These are phyloP conservation scores for Puccinia coronata DNA, from an alignment of 1,284 basidiomycete species.

Conservation along the genomic window DNA sequence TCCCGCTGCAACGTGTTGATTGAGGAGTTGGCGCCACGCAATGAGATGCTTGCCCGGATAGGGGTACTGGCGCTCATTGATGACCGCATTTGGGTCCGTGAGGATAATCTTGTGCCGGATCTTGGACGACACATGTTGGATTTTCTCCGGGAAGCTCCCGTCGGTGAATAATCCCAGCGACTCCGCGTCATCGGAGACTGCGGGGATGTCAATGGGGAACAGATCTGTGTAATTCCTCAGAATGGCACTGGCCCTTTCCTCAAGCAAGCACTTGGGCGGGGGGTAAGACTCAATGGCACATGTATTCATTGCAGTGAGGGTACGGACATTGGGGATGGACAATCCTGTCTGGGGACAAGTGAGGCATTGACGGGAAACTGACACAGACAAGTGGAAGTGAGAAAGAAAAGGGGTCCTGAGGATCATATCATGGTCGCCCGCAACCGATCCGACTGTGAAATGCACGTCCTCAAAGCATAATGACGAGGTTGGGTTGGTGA, in stretches of 20 bases:
- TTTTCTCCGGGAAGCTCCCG: not conserved
- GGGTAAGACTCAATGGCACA: too few species aligned
- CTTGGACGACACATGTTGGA: too few species aligned
- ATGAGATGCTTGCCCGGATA: too few species aligned
- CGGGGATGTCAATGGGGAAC: not conserved
- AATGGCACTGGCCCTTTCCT: not conserved
- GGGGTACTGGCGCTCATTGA: too few species aligned
- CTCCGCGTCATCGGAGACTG: not conserved
- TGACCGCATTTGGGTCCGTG: too few species aligned
- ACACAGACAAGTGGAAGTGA: not conserved
- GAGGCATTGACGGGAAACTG: not conserved
- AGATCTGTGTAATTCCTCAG: not conserved
- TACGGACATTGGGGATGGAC: too few species aligned
- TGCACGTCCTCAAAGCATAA: not conserved
- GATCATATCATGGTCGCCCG: not conserved
- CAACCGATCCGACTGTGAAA: not conserved
- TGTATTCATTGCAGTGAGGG: too few species aligned
- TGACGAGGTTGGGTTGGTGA: not conserved
- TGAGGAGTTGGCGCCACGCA: too few species aligned
- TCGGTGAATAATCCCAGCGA: too few species aligned
- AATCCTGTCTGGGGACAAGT: not conserved
- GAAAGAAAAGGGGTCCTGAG: not conserved
- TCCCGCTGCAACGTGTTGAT: too few species aligned
- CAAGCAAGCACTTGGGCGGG: too few species aligned
- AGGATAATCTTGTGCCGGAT: too few species aligned